Conservation (phyloP, 2,329 filamentous ascomycete species). For the Thelonectria discophora region DNA sequence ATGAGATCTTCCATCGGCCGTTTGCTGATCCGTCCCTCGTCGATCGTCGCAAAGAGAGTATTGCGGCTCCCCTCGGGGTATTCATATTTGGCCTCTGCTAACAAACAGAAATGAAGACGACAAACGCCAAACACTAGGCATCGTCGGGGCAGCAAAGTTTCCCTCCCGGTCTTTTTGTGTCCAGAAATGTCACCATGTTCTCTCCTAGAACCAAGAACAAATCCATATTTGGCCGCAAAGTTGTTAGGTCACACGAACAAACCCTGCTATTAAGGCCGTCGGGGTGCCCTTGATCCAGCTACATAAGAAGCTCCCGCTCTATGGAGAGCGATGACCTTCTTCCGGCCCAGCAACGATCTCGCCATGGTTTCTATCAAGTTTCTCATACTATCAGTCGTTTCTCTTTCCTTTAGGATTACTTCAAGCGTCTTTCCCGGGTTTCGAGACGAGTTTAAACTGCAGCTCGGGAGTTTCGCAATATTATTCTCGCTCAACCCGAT, state of each 20-base stretch:
- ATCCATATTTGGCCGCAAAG: background rate
- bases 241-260: background rate
- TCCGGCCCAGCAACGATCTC: too few relatives aligned
- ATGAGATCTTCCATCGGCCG: too few relatives aligned
- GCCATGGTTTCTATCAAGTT: background rate
- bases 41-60: background rate
- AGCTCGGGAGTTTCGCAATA: slow-evolving; percentile 49
- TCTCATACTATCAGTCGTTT: background rate
- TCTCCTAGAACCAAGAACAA: too few relatives aligned
- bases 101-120: too few relatives aligned
- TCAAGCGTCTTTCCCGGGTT: slow-evolving; percentile 48
- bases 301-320: background rate
- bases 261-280: background rate
- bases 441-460: slow-evolving; percentile 45
- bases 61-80: background rate
- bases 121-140: too few relatives aligned
- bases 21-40: background rate
- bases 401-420: slow-evolving; percentile 42
- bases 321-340: background rate
- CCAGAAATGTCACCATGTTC: too few relatives aligned
- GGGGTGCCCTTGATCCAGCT: background rate
- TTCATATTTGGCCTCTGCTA: too few relatives aligned
- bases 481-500: slow-evolving; percentile 50
- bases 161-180: too few relatives aligned
- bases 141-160: too few relatives aligned